Conservation (phyloP, 176 grass and related monocot species). For the Triticum timopheevii region DNA sequence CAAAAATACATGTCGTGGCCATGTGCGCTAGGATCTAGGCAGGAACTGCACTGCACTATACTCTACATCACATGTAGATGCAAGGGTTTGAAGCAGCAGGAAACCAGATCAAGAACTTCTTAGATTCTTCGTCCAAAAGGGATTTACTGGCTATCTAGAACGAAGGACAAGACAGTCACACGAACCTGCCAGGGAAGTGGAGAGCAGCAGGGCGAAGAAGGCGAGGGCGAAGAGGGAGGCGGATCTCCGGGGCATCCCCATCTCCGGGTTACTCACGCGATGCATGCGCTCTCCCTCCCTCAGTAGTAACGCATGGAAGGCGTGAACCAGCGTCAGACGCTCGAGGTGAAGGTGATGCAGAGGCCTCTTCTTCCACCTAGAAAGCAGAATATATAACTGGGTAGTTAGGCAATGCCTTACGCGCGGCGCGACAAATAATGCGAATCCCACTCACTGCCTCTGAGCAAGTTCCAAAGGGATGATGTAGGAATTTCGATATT, state of each 20-base stretch:
- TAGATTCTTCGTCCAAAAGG: neutral
- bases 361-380: neutral
- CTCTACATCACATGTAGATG: neutral
- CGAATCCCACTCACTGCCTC: conserved; percentile 25
- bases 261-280: conserved; percentile 14
- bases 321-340: conserved; percentile 24
- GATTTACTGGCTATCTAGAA: neutral
- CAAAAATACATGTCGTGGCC: neutral
- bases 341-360: conserved; percentile 18
- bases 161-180: neutral
- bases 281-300: neutral
- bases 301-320: conserved; percentile 3
- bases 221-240: conserved; percentile 19
- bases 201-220: conserved; percentile 19
- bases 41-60: neutral
- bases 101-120: neutral
- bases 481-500: neutral
- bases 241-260: conserved; percentile 19
- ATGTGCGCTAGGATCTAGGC: neutral
- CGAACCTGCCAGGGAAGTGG: conserved; percentile 29
- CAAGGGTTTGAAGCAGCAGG: neutral
- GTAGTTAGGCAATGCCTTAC: conserved; percentile 8
- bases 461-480: neutral
- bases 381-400: conserved; percentile 28
- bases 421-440: conserved; percentile 18